Evolutionary conservation across 768 basidiomycete species (phyloP).

Genomic region (Boletus vermiculosoides): DNA sequence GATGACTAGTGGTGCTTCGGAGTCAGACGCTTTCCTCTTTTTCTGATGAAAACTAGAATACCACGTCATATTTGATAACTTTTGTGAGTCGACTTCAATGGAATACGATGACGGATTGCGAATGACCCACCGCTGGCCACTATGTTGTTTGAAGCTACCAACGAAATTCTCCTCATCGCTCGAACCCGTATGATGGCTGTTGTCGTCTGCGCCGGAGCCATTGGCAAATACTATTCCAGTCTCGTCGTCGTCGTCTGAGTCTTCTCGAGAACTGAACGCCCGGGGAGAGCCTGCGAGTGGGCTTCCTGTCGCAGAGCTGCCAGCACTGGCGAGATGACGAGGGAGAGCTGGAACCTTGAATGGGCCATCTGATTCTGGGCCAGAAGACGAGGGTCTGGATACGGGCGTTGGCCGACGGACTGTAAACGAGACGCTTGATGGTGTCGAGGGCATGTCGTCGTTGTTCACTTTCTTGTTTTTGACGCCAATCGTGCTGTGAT

Average conservation of each 20-base stretch:
- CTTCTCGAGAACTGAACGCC: slow-evolving; percentile 24
- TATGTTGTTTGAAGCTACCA: slow-evolving; percentile 67
- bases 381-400: slow-evolving; percentile 61
- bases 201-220: slow-evolving; percentile 23
- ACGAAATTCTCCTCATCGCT: slow-evolving; percentile 70
- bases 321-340: slow-evolving; percentile 44
- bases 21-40: slow-evolving; percentile 36
- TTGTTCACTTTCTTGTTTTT: neutral
- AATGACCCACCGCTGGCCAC: slow-evolving; percentile 81
- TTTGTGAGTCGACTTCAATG: slow-evolving; percentile 72
- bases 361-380: slow-evolving; percentile 56
- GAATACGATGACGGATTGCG: neutral
- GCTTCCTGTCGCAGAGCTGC: slow-evolving; percentile 48
- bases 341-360: slow-evolving; percentile 66
- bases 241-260: slow-evolving; percentile 29
- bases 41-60: slow-evolving; percentile 44
- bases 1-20: slow-evolving; percentile 74
- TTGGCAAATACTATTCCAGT: slow-evolving; percentile 26
- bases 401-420: slow-evolving; percentile 74
- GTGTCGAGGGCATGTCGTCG: slow-evolving; percentile 22
- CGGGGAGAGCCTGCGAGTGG: slow-evolving; percentile 57
- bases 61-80: slow-evolving; percentile 33
- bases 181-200: slow-evolving; percentile 40
- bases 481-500: neutral
- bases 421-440: slow-evolving; percentile 73